Evolutionary conservation across 2,329 filamentous ascomycete species (phyloP).

Genomic region (Paraconiothyrium brasiliense): DNA sequence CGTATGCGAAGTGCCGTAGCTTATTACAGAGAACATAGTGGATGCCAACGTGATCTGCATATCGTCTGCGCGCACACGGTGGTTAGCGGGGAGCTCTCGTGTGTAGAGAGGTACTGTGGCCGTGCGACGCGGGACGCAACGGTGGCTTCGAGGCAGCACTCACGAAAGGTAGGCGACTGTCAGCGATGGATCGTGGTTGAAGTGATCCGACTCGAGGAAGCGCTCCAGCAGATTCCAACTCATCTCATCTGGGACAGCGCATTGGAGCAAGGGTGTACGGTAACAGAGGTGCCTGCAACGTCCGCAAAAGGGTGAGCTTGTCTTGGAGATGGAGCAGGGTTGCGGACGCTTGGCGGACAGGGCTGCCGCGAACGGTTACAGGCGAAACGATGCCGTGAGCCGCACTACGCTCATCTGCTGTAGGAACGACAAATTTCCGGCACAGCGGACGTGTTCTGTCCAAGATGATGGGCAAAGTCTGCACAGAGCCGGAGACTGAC

Average conservation of each 20-base stretch:
- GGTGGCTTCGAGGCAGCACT: slow-evolving; percentile 54
- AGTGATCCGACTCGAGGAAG: slow-evolving; percentile 93
- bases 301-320: slow-evolving; percentile 28
- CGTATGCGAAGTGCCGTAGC: slow-evolving; percentile 87
- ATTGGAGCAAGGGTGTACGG: slow-evolving; percentile 42
- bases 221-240: slow-evolving; percentile 85
- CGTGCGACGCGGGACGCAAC: slow-evolving; percentile 35
- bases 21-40: slow-evolving; percentile 90
- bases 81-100: slow-evolving; percentile 28
- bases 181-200: slow-evolving; percentile 89
- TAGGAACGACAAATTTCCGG: background rate
- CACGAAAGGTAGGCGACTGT: slow-evolving; percentile 89
- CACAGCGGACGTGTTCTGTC: too few relatives aligned
- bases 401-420: background rate
- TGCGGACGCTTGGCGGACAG: slow-evolving; percentile 15
- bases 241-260: slow-evolving; percentile 57
- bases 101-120: slow-evolving; percentile 18
- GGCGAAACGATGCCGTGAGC: slow-evolving; percentile 11
- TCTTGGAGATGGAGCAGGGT: slow-evolving; percentile 25
- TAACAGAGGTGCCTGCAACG: slow-evolving; percentile 6
- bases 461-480: too few relatives aligned
- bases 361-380: slow-evolving; percentile 2
- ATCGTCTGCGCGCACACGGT: slow-evolving; percentile 68
- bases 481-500: too few relatives aligned
- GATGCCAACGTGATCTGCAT: slow-evolving; percentile 89